Base-by-base conservation (phyloP, 2,329 filamentous ascomycete species). In the Emergomyces pasteurianus region DNA sequence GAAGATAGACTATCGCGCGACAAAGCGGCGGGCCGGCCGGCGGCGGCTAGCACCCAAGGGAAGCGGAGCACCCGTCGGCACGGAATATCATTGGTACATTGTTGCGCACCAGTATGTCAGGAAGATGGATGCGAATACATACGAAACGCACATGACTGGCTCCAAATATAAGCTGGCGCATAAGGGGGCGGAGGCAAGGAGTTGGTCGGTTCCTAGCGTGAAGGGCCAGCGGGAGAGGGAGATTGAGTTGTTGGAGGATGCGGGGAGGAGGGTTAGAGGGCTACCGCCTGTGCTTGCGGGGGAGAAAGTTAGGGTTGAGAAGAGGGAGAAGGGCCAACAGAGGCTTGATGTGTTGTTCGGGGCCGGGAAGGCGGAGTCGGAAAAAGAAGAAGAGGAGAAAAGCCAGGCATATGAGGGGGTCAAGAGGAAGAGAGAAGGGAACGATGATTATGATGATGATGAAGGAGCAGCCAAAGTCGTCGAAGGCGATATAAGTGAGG, bases 131-230 rank as follows among this genome's bases (percentile, higher is more conserved):
- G 71, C 71, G 18, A 74, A 74, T 50, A 72, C 71, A 1, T 74
- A 74, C 59, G 69, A 72, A 60, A 73, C 72, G 10, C 66, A 68
- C 57, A 62, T 73, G 12, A 65, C 65, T 10, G 72, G 71, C 1
- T 70, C 70, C 5, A 73, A 73, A 60, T 73, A 73, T 59, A 74
- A 73, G 61, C 64, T 74, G 55, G 71, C 71, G 36, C 71, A 74
- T 57, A 34, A n/a, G 50, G 28, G 50, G 6, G 50, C 18, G 6
- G 60, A 64, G 8, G 65, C 68, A 9, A 66, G 65, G n/a, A 67
- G 69, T 4, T 74, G 71, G 72, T 73, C 71, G 1, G 66, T 74
- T 3, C 69, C 70, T 0, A 73, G 71, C 0, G 70, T 74, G 16
- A 72, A 68, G 59, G 69, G 63, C 26, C 72, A 73, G 62, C 65